Conservation (phyloP, 345 rosid genomes). For the Eucalyptus caleyi region DNA sequence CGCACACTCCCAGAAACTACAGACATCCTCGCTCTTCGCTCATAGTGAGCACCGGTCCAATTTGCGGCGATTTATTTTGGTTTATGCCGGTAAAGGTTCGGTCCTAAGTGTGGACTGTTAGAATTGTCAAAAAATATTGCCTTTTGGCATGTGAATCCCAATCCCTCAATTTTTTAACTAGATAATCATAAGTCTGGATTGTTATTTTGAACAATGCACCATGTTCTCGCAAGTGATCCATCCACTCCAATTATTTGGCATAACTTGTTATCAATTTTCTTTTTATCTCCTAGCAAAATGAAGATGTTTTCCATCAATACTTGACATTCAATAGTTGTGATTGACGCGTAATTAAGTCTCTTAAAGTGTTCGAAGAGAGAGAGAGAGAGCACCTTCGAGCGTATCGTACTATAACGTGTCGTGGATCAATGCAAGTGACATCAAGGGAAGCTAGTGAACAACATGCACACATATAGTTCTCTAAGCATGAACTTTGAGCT, state of each 20-base stretch:
- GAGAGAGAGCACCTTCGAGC: background rate
- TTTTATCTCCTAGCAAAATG: rapidly evolving
- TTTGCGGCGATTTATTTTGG: no score
- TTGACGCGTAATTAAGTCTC: background rate
- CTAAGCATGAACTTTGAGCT: background rate
- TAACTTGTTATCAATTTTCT: background rate
- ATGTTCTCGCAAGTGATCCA: background rate
- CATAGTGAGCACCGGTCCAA: background rate
- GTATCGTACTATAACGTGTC: background rate
- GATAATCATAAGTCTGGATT: no score
- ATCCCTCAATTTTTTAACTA: background rate
- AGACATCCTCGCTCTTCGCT: background rate
- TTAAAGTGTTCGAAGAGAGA: background rate
- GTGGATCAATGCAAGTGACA: background rate
- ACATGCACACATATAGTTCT: background rate
- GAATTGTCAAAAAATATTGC: background rate
- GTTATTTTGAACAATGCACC: background rate
- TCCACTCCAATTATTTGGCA: background rate
- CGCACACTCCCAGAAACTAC: background rate
- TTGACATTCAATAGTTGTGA: background rate
- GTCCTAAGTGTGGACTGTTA: background rate
- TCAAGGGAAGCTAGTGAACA: background rate
- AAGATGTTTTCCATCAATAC: background rate
- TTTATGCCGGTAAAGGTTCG: background rate
- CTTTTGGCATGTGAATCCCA: background rate